phyloP scores from a whole-genome alignment of 2,329 filamentous ascomycete species.

The Ceratocystiopsis minuta region DNA sequence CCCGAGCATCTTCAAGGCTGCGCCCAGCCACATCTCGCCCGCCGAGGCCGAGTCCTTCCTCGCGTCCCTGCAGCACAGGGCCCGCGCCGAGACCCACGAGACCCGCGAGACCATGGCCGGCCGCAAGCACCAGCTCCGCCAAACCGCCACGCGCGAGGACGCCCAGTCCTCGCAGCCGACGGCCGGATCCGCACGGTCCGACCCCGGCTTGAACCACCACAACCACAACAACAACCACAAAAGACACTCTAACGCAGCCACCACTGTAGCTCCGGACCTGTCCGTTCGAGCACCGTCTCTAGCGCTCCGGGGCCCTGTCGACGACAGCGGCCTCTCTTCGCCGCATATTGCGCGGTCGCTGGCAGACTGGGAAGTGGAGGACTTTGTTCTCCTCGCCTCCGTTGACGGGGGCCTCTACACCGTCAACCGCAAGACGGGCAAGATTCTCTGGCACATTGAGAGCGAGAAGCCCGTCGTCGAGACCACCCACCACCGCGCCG shows the following conservation, averaged over 20 bases:
- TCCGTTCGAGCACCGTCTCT: slow-evolving; percentile 84
- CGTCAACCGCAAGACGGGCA: slow-evolving; percentile 70
- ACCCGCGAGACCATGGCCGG: not conserved
- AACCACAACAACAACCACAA: slow-evolving; percentile 15
- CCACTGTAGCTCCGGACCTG: slow-evolving; percentile 89
- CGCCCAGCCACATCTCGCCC: slow-evolving; percentile 10
- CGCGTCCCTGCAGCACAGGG: slow-evolving; percentile 7
- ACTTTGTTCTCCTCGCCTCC: slow-evolving; percentile 99
- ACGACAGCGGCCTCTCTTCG: slow-evolving; percentile 56
- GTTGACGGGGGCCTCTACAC: slow-evolving; percentile 94
- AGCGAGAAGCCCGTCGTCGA: slow-evolving; percentile 79
- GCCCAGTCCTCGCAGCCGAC: slow-evolving; percentile 3
- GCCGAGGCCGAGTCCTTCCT: slow-evolving; percentile 11
- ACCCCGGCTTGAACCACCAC: slow-evolving; percentile 13
- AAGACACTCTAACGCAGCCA: slow-evolving; percentile 19
- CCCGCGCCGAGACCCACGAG: slow-evolving; percentile 9
- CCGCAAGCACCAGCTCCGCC: not conserved
- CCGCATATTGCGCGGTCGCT: slow-evolving; percentile 89
- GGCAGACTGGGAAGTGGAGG: slow-evolving; percentile 99
- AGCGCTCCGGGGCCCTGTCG: slow-evolving; percentile 46
- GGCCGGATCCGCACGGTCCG: not conserved
- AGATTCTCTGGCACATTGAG: slow-evolving; percentile 70
- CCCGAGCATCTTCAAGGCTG: slow-evolving; percentile 1
- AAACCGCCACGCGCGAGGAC: slow-evolving; percentile 2
- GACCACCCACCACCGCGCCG: slow-evolving; percentile 61